Percentiles rank a stretch among this genome's conserved stretches.
Evolutionary conservation across 371 early-diverging fungal genomes (phyloP).

Genomic region (Mucor circinelloides): DNA sequence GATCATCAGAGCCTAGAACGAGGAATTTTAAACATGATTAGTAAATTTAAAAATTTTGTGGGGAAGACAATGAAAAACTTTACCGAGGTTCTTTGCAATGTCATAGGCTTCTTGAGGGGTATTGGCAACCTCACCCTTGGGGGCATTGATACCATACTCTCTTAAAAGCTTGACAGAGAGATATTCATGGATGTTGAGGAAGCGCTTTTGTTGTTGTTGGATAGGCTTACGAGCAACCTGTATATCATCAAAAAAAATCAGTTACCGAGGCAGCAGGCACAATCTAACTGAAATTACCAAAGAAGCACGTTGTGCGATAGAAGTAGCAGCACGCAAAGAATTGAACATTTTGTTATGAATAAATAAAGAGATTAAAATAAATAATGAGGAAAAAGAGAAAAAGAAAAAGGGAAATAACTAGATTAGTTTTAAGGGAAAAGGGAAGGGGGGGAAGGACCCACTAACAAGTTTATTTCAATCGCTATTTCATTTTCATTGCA

Average conservation of each 20-base stretch:
- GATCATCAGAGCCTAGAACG: conserved; percentile 71
- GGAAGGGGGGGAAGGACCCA: conserved; percentile 10
- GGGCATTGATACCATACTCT: conserved; percentile 91
- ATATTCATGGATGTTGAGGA: conserved; percentile 97
- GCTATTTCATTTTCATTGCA: background rate
- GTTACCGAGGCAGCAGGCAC: background rate
- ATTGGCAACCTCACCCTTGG: conserved; percentile 89
- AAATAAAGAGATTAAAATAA: background rate
- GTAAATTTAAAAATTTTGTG: conserved; percentile 2
- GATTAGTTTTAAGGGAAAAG: conserved; percentile 1
- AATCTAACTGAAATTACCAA: conserved; percentile 40
- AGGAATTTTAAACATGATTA: background rate
- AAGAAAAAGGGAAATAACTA: conserved; percentile 13
- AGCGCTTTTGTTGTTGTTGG: conserved; percentile 77
- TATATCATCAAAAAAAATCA: background rate
- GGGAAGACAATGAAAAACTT: conserved; percentile 2
- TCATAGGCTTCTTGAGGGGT: conserved; percentile 88
- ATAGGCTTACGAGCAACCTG: conserved; percentile 55
- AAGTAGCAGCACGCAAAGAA: conserved; percentile 55
- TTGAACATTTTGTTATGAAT: conserved; percentile 49
- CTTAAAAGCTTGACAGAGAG: conserved; percentile 90
- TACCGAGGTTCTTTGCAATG: conserved; percentile 85
- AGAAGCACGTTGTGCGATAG: conserved; percentile 52
- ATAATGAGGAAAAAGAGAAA: conserved; percentile 5
- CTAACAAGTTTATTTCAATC: background rate